phyloP scores from a whole-genome alignment of 768 basidiomycete genomes.

The Cystobasidium ongulense region DNA sequence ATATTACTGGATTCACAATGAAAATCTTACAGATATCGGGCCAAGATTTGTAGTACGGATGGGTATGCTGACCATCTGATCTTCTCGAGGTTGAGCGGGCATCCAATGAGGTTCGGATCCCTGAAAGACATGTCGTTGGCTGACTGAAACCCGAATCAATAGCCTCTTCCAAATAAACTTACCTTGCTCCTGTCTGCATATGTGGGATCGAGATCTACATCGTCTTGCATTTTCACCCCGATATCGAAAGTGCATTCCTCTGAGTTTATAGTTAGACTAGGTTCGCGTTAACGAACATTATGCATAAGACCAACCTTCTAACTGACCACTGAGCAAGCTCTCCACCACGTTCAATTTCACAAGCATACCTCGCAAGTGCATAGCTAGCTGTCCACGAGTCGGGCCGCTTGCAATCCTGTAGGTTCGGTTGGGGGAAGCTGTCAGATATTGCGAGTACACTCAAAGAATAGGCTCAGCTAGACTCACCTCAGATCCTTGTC shows the following conservation, averaged over 20 bases:
- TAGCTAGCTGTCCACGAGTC: constrained; percentile 56
- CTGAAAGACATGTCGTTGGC: constrained; percentile 17
- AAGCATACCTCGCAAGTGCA: constrained; percentile 73
- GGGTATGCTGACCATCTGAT: constrained; percentile 28
- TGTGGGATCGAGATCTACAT: constrained; percentile 17
- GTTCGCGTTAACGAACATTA: not conserved
- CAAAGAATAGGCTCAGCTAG: not conserved
- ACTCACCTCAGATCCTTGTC: constrained; percentile 46
- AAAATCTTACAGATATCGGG: constrained; percentile 35
- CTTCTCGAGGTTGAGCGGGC: not conserved
- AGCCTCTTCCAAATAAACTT: not conserved
- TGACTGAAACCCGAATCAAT: constrained; percentile 9
- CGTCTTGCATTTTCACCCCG: constrained; percentile 35
- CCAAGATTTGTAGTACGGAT: constrained; percentile 28
- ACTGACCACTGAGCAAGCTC: constrained; percentile 53
- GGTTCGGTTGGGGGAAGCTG: not conserved
- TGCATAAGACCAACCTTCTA: constrained; percentile 21
- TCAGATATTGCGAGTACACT: not conserved
- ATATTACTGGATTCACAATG: too few relatives aligned
- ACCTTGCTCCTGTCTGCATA: constrained; percentile 20
- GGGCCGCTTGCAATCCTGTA: constrained; percentile 64
- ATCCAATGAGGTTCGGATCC: constrained; percentile 7
- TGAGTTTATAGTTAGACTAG: not conserved
- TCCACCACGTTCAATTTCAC: constrained; percentile 72
- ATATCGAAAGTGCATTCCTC: constrained; percentile 31